These are phyloP conservation scores for Ascomycota sp. DNA, from an alignment of 2,329 filamentous ascomycete genomes.

Conservation along the genomic window DNA sequence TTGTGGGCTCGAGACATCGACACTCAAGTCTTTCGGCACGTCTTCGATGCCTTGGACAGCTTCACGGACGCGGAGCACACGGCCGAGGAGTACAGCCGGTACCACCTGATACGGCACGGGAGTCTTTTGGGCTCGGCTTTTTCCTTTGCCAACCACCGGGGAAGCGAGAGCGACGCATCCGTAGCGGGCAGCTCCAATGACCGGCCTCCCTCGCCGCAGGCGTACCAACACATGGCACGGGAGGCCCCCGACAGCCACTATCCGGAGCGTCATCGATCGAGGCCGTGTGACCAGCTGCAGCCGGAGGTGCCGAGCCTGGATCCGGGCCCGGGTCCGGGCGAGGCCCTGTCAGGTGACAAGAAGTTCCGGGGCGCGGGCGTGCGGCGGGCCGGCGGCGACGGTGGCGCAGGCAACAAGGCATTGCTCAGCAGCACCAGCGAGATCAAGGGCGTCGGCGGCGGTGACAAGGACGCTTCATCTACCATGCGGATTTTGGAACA, in stretches of 20 bases:
- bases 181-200: conserved; percentile 5
- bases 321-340: too few species aligned
- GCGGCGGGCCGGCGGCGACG: too few species aligned
- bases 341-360: too few species aligned
- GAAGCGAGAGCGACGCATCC: conserved; percentile 17
- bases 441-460: too few species aligned
- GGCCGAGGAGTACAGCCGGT: conserved; percentile 39
- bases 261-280: too few species aligned
- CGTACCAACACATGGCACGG: conserved; percentile 10
- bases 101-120: conserved; percentile 28
- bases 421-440: too few species aligned
- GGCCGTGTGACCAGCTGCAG: too few species aligned
- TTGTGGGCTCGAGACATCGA: conserved; percentile 82
- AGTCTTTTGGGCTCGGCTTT: conserved; percentile 23
- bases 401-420: too few species aligned
- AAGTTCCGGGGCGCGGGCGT: too few species aligned
- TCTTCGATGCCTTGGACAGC: conserved; percentile 70
- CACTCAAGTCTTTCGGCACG: conserved; percentile 68
- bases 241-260: conserved; percentile 7
- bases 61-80: conserved; percentile 39
- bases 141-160: conserved; percentile 7
- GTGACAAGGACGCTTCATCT: too few species aligned
- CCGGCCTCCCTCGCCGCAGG: conserved; percentile 1
- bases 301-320: too few species aligned
- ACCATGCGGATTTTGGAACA: too few species aligned